phyloP scores from a whole-genome alignment of 345 rosid genomes.

The Lepidium didymum region DNA sequence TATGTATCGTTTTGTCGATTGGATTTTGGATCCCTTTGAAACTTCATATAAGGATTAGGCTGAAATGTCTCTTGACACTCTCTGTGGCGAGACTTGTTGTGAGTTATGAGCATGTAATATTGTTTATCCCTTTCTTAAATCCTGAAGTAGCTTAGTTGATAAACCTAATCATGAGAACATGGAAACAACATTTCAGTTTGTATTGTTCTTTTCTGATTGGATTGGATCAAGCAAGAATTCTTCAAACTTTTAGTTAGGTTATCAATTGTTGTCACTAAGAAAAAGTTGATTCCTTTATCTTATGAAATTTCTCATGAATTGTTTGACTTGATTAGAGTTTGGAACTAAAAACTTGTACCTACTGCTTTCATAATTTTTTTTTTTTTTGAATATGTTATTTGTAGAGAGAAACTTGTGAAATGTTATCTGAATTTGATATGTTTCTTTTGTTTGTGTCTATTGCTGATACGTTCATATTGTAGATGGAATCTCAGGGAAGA shows the following conservation, averaged over 20 bases:
- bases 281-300: conserved; percentile 40
- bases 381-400: conserved; percentile 1
- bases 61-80: neutral
- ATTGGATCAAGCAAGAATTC: too few species aligned
- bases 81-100: neutral
- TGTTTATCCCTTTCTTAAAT: too few species aligned
- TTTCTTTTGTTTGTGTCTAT: conserved; percentile 5
- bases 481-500: neutral
- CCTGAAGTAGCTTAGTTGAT: too few species aligned
- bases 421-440: conserved; percentile 6
- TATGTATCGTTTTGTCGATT: neutral
- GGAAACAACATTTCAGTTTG: too few species aligned
- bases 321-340: conserved; percentile 1
- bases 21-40: neutral
- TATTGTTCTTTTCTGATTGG: too few species aligned
- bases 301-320: conserved; percentile 20
- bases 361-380: neutral
- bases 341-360: neutral
- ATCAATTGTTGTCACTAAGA: conserved; percentile 23
- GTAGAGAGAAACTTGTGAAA: neutral
- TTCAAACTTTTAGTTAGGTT: neutral
- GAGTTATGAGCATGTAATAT: neutral
- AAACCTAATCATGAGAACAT: too few species aligned
- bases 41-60: neutral
- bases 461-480: conserved; percentile 22